Evolutionary conservation across 768 basidiomycete species (phyloP).

Genomic region (Tricholomella constricta): DNA sequence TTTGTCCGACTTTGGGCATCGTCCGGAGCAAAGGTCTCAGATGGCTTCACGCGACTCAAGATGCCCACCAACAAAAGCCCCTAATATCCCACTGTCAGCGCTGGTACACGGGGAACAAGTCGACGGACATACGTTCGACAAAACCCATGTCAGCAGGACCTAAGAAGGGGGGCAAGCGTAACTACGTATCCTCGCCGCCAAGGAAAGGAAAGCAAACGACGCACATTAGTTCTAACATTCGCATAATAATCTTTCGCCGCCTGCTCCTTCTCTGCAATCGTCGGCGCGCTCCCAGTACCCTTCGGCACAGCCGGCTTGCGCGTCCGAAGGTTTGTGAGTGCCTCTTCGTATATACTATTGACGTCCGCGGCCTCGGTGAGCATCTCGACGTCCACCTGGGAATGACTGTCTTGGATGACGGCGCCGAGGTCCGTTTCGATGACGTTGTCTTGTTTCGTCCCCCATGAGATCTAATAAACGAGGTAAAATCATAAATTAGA

Average conservation of each 20-base stretch:
- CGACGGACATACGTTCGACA: conserved; percentile 66
- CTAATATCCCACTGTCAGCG: conserved; percentile 34
- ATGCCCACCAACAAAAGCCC: conserved; percentile 71
- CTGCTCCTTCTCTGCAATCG: conserved; percentile 65
- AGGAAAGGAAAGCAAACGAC: background rate
- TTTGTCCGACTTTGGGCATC: conserved; percentile 60
- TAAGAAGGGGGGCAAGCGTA: conserved; percentile 19
- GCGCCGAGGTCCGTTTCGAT: conserved; percentile 80
- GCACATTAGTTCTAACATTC: conserved; percentile 78
- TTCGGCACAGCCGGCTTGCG: conserved; percentile 43
- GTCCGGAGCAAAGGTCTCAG: conserved; percentile 58
- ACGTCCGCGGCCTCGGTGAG: conserved; percentile 80
- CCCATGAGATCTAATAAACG: conserved; percentile 77
- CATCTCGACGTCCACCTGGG: conserved; percentile 87
- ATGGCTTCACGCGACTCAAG: conserved; percentile 56
- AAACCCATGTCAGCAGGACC: conserved; percentile 78
- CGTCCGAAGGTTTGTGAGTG: conserved; percentile 69
- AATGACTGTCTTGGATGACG: conserved; percentile 77
- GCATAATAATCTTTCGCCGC: conserved; percentile 87
- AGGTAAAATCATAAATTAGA: background rate
- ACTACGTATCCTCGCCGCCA: background rate
- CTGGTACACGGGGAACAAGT: background rate
- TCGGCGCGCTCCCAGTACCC: conserved; percentile 29
- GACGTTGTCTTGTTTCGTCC: conserved; percentile 87
- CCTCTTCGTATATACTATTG: conserved; percentile 83